These are phyloP conservation scores for Triadica sebifera DNA, from an alignment of 345 rosid genomes.

Conservation along the genomic window DNA sequence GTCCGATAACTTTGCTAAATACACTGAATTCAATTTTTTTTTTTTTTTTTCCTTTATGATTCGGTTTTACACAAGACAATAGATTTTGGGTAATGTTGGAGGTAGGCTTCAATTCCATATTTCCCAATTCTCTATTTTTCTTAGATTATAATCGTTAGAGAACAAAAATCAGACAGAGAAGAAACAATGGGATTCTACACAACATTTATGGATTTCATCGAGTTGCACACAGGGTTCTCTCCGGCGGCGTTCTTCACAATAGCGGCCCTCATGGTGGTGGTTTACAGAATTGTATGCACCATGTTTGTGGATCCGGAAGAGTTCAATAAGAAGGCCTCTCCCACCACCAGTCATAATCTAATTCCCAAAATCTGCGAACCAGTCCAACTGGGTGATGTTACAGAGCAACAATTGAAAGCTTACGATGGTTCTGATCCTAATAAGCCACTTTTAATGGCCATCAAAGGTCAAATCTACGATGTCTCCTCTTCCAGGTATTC, in stretches of 20 bases:
- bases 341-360: neutral
- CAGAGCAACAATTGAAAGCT: slow-evolving; percentile 50
- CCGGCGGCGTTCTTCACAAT: slow-evolving; percentile 62
- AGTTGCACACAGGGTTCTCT: slow-evolving; percentile 43
- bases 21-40: too few relatives aligned
- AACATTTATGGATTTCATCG: too few relatives aligned
- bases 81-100: too few relatives aligned
- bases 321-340: slow-evolving; percentile 5
- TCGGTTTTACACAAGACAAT: too few relatives aligned
- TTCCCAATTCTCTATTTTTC: too few relatives aligned
- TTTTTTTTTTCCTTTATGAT: too few relatives aligned
- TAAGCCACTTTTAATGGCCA: slow-evolving; percentile 66
- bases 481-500: slow-evolving; percentile 50
- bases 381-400: slow-evolving; percentile 48
- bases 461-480: slow-evolving; percentile 63
- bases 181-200: too few relatives aligned
- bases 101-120: too few relatives aligned
- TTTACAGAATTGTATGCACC: slow-evolving; percentile 50
- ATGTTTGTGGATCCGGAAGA: slow-evolving; percentile 60
- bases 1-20: too few relatives aligned
- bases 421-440: slow-evolving; percentile 57
- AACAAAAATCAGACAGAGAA: too few relatives aligned
- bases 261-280: slow-evolving; percentile 42
- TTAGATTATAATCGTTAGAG: too few relatives aligned
- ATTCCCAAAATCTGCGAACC: slow-evolving; percentile 32